Conservation (phyloP, 176 grass and related monocot genomes). For the Oryza officinalis region DNA sequence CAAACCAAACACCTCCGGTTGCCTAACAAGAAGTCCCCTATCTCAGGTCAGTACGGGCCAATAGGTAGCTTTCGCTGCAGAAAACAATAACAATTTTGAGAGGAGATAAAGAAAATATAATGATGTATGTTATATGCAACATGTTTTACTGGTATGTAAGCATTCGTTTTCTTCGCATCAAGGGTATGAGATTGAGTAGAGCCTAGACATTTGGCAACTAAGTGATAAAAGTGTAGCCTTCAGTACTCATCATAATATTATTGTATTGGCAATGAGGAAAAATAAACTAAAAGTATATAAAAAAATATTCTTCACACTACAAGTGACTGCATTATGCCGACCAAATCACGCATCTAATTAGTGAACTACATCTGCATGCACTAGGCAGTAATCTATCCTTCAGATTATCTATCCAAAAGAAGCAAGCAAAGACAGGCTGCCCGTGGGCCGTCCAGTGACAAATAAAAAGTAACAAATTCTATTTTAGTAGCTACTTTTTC, state of each 20-base stretch:
- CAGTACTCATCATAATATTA: background rate
- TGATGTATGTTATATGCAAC: background rate
- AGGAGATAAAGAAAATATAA: background rate
- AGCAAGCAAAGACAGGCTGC: no score
- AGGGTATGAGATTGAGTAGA: constrained; percentile 14
- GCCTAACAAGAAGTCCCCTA: constrained; percentile 16
- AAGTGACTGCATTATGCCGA: constrained; percentile 21
- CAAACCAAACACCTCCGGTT: constrained; percentile 17
- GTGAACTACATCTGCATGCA: constrained; percentile 16
- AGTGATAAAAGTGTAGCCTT: constrained; percentile 35
- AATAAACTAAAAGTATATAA: background rate
- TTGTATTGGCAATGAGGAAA: background rate
- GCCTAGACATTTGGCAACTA: constrained; percentile 22
- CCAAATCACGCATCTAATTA: background rate
- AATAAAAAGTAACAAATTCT: no score
- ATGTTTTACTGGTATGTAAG: constrained; percentile 12
- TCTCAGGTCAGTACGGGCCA: constrained; percentile 23
- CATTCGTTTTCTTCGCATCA: constrained; percentile 9
- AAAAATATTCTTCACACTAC: background rate
- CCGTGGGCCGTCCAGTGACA: no score
- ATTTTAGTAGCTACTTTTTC: no score
- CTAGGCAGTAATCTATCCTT: background rate
- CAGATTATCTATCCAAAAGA: no score
- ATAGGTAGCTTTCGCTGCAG: constrained; percentile 42
- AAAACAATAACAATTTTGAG: constrained; percentile 15